Conservation (phyloP, 495 filamentous ascomycete species). For the Aspergillus nanangensis region DNA sequence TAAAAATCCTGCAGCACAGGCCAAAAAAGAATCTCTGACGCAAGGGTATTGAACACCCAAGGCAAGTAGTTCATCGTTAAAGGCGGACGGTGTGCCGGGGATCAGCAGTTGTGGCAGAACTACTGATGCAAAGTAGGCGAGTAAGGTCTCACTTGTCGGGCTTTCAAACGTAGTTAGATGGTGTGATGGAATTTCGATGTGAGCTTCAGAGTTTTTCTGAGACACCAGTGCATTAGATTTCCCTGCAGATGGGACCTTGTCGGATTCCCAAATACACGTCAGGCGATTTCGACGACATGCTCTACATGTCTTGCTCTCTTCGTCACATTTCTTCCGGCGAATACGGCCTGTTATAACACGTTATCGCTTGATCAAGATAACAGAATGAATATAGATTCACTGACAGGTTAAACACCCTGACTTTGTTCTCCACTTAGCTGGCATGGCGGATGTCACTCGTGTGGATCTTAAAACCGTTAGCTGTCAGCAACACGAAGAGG, state of each 20-base stretch:
- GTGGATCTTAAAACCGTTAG: neutral
- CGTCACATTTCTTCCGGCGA: conserved; percentile 2
- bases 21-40: neutral
- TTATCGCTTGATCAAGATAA: neutral
- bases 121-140: neutral
- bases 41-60: neutral
- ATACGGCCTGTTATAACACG: neutral
- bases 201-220: neutral
- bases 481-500: neutral
- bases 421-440: conserved; percentile 4
- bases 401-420: conserved; percentile 4
- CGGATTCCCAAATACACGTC: conserved; percentile 4
- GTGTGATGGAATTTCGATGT: neutral
- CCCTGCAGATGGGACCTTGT: neutral
- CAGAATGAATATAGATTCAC: neutral
- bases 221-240: too few relatives aligned
- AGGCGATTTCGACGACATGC: conserved; percentile 5
- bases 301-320: neutral
- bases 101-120: conserved; percentile 1
- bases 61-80: neutral
- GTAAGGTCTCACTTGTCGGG: neutral
- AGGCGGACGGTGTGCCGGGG: neutral
- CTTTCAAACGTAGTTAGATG: neutral
- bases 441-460: neutral
- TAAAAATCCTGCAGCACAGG: neutral